Evolutionary conservation across 148 eudicot species (phyloP).

Genomic region (Rhododendron molle): DNA sequence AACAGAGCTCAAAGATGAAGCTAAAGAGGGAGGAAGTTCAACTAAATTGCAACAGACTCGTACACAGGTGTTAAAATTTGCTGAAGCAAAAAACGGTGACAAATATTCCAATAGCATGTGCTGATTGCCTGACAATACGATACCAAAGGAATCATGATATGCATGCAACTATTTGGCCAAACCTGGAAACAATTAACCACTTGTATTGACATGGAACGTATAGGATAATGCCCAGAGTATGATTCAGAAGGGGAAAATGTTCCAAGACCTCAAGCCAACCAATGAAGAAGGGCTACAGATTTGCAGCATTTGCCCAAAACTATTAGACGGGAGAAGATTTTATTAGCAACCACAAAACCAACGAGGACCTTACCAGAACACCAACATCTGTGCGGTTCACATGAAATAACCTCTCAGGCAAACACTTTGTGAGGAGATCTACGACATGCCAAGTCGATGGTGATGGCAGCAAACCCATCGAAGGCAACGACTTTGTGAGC

Average conservation of each 20-base stretch:
- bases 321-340: background rate
- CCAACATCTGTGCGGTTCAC: conserved; percentile 63
- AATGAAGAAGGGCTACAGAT: background rate
- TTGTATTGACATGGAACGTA: background rate
- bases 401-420: conserved; percentile 68
- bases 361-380: conserved; percentile 50
- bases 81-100: background rate
- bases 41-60: background rate
- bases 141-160: background rate
- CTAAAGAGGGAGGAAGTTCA: background rate
- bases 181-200: background rate
- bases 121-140: background rate
- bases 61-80: background rate
- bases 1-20: background rate
- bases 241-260: background rate
- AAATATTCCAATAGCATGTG: background rate
- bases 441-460: conserved; percentile 63
- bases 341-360: background rate
- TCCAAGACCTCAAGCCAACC: background rate
- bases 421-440: conserved; percentile 68
- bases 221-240: background rate
- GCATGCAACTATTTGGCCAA: background rate
- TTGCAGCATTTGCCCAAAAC: background rate
- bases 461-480: conserved; percentile 40
- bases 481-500: conserved; percentile 47